A percentile compares a stretch with the other conserved stretches of the same genome.
Conservation (phyloP, 1,284 basidiomycete genomes). For the Fistulinella cinereoalba region DNA sequence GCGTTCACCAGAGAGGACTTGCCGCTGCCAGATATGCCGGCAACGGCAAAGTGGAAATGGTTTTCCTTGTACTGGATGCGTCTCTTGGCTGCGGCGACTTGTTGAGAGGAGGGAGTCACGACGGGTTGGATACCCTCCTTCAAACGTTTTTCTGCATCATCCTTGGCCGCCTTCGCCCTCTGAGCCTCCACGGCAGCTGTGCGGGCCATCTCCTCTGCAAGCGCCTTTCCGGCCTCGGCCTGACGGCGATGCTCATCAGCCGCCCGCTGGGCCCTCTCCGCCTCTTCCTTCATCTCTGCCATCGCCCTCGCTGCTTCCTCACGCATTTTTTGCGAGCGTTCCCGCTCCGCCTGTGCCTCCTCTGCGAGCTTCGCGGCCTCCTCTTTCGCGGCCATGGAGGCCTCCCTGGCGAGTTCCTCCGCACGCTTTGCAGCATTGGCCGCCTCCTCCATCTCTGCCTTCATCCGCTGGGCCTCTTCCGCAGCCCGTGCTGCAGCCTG, state of each 20-base stretch:
- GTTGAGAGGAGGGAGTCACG: conserved; percentile 8
- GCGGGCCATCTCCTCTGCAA: no score
- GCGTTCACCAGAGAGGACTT: conserved; percentile 21
- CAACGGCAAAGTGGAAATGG: conserved; percentile 12
- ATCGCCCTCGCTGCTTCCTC: conserved; percentile 18
- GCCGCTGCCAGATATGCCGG: conserved; percentile 16
- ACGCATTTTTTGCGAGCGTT: conserved; percentile 8
- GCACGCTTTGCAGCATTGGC: background rate
- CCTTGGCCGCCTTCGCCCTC: conserved; percentile 8
- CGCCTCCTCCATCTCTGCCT: conserved; percentile 5
- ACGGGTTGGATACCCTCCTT: conserved; percentile 20
- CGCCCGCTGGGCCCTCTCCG: conserved; percentile 7
- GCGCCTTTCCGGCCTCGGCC: conserved; percentile 13
- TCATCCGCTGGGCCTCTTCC: conserved; percentile 9
- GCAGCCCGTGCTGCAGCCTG: conserved; percentile 8
- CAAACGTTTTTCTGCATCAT: conserved; percentile 13
- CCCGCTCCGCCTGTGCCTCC: conserved; percentile 14
- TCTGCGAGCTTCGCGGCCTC: conserved; percentile 12
- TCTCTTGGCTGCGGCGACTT: background rate
- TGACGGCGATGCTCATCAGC: conserved; percentile 15
- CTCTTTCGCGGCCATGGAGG: conserved; percentile 9
- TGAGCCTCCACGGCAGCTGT: conserved; percentile 12
- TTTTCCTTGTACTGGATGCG: conserved; percentile 17
- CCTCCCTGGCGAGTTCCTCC: conserved; percentile 2
- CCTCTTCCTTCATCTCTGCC: conserved; percentile 12